Base-by-base conservation (phyloP, 2,329 filamentous ascomycete genomes). In the Saccharata proteae region DNA sequence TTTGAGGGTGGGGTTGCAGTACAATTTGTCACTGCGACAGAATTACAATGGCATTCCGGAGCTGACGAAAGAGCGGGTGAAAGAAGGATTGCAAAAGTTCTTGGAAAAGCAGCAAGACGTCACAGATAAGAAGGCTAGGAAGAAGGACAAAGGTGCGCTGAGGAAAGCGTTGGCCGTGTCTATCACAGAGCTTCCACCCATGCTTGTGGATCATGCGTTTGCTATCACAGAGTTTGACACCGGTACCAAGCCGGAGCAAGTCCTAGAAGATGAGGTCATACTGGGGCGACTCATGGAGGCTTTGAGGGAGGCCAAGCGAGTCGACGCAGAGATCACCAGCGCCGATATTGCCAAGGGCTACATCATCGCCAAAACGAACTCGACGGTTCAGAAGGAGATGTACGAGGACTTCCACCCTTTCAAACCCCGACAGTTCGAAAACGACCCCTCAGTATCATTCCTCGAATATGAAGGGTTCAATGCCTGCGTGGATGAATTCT, bases 331-430 rank as follows among this genome's bases (percentile, higher is more conserved):
- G 5, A 75, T 93, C 24, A 81, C 74, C 0, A 66, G 69, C 24
- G 66, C 71, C 2, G 67, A 75, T 4, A 66, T 59, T 3, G 73
- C 79, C 27, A 82, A 74, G 26, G 88, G 90, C 1, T 96, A 88
- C 51, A 94, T 98, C 37, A 70, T 98, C 38, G 85, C 85, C 1
- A 92, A 75, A 40, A 50, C 55, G 10, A 57, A 55, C 29, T 41
- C 57, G 13, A 52, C 50, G 31, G 24, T 26, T 14, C 20, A 19
- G 5, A 29, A 16, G 15, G 44, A 43, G 17, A 61, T 93, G 2
- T 98, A 94, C 48, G 81, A 94, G 33, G 90, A 98, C 46, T 96
- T 94, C 45, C 88, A 96, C 44, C 90, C 90, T 0, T 96, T 96
- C 53, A 64, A 79, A 22, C 90, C 90, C 0, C 64, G 68, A 14